A percentile compares a stretch with the other conserved stretches of the same genome.
Conservation (phyloP, 176 grass and related monocot genomes). For the Saccharum spontaneum region DNA sequence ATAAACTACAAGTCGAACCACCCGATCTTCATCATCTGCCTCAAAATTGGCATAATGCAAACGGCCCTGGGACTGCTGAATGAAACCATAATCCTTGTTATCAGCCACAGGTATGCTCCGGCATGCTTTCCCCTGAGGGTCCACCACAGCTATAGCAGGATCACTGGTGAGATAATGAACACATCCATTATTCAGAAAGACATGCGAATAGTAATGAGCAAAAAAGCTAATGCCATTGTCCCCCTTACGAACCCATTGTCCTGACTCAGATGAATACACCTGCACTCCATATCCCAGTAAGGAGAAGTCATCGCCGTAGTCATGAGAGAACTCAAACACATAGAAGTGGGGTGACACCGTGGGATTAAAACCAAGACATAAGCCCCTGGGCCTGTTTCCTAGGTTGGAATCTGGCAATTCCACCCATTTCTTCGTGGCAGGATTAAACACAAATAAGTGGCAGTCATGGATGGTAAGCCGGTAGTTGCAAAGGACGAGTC, state of each 20-base stretch:
- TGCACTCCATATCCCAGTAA: neutral
- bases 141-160: neutral
- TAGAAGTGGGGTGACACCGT: no score
- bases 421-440: no score
- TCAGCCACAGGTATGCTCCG: neutral
- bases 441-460: no score
- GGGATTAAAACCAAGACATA: no score
- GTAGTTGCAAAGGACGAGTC: no score
- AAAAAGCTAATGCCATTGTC: neutral
- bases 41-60: neutral
- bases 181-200: neutral
- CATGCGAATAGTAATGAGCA: neutral
- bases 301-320: no score
- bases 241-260: neutral
- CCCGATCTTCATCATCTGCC: neutral
- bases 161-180: neutral
- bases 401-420: no score
- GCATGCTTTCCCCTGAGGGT: neutral
- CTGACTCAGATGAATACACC: neutral
- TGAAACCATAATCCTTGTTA: neutral
- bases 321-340: no score
- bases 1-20: neutral
- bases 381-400: no score
- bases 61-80: neutral
- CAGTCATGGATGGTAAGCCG: no score